Evolutionary conservation across 805 yeast species (phyloP).

Genomic region (Lipomyces mesembrius): DNA sequence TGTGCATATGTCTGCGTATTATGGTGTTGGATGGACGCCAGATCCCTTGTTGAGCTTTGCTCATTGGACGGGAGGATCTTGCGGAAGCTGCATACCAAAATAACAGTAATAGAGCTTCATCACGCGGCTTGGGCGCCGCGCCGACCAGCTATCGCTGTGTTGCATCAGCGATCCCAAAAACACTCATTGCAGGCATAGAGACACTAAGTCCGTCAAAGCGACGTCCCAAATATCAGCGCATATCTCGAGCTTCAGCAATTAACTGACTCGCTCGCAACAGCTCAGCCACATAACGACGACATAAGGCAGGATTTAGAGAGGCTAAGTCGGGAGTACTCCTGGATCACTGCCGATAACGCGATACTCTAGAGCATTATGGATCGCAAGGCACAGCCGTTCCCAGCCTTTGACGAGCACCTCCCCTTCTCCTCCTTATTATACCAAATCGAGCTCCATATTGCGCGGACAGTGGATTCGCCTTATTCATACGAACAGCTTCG

Average conservation of each 20-base stretch:
- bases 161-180: too few relatives aligned
- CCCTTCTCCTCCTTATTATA: conserved; percentile 40
- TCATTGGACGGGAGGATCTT: background rate
- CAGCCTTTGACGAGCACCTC: conserved; percentile 37
- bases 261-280: background rate
- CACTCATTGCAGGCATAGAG: too few relatives aligned
- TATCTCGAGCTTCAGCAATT: background rate
- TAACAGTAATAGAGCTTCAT: background rate
- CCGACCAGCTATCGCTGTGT: background rate
- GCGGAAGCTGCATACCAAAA: background rate
- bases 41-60: too few relatives aligned
- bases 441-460: conserved; percentile 40
- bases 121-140: background rate
- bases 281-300: background rate
- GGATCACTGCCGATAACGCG: background rate
- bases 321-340: background rate
- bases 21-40: too few relatives aligned
- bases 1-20: background rate
- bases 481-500: conserved; percentile 43
- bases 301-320: background rate
- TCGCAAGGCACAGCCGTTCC: conserved; percentile 39
- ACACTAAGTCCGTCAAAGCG: background rate
- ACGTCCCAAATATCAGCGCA: background rate
- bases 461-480: conserved; percentile 40
- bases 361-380: conserved; percentile 16